Evolutionary conservation across 2,329 filamentous ascomycete species (phyloP), one percentile per base, ranked within the genome.

Genomic region (Pseudocercospora eumusae): DNA sequence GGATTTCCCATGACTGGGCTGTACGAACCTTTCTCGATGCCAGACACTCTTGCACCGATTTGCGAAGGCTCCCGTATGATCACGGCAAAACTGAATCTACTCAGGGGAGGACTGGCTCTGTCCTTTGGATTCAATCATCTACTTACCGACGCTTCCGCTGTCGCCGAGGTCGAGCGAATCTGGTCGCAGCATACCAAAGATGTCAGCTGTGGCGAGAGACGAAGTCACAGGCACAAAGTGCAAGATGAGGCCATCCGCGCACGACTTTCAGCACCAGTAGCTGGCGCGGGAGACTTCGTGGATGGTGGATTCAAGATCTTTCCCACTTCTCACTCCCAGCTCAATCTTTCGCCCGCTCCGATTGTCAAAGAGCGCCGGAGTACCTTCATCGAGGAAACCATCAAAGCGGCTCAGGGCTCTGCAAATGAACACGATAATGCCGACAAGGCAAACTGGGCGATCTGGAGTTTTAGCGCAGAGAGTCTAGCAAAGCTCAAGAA

Each of bases 121-220:
- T 50, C 58, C 9, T 63, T 68, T 42, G 62, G 62, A 20, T 57
- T 66, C 45, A 68, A 66, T 49, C 66, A 68, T 55, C 45, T 66
- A 9, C 27, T 68, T 11, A 56, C 58, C 25, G 66, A 68, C 40
- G 60, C 55, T 23, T 15, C 57, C 2, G 42, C 60, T 10, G 49
- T 66, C n/a, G 56, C 58, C 21, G 60, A 64, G 31, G 42, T 68
- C 11, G 64, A 66, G 58, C 55, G 61, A 23, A 59, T 65, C 7
- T 66, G 66, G 66, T 63, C 66, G 4, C 31, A 59, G 25, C 64
- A 68, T 44, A 61, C 58, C 44, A 33, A 60, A 25, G 64, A 68
- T 49, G 57, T 63, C 47, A 62, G 64, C 53, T 45, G 31, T 42
- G 60, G 53, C 18, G 18, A 28, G 13, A 27, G 21, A 31, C 53